Conservation (phyloP, 805 yeast species). For the Wickerhamiella brachini region DNA sequence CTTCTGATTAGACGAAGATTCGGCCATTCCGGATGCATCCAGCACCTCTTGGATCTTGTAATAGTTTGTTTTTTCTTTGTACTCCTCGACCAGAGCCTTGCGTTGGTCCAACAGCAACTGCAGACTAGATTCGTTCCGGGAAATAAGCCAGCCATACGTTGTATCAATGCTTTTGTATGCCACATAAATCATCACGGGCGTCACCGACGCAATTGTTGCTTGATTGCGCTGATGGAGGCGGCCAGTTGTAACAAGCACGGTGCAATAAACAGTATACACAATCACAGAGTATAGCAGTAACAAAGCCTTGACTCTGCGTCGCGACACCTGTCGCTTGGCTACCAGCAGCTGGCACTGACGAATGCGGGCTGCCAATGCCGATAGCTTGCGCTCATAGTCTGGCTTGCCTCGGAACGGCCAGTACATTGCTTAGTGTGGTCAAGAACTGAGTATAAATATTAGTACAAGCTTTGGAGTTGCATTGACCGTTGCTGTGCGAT, state of each 20-base stretch:
- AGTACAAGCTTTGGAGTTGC: too few species aligned
- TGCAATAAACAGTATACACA: conserved; percentile 16
- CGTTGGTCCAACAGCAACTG: conserved; percentile 33
- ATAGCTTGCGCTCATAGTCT: conserved; percentile 25
- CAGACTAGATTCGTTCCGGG: conserved; percentile 19
- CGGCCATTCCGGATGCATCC: background rate
- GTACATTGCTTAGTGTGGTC: conserved; percentile 1
- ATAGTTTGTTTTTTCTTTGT: conserved; percentile 61
- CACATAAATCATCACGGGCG: conserved; percentile 14
- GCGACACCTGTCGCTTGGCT: conserved; percentile 12
- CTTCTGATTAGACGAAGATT: background rate
- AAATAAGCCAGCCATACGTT: conserved; percentile 15
- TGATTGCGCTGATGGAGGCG: background rate
- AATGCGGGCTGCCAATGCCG: conserved; percentile 20
- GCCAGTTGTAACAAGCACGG: background rate
- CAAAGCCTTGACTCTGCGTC: conserved; percentile 21
- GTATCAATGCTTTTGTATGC: conserved; percentile 8
- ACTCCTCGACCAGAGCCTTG: conserved; percentile 43
- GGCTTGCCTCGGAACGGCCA: conserved; percentile 7
- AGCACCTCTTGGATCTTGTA: conserved; percentile 63
- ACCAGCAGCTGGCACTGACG: conserved; percentile 1
- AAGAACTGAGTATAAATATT: too few species aligned
- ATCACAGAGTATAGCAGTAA: conserved; percentile 22
- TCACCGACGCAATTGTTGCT: background rate
- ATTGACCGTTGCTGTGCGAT: too few species aligned